Evolutionary conservation across 2,329 filamentous ascomycete genomes (phyloP).

Genomic region (Neopestalotiopsis rosae): DNA sequence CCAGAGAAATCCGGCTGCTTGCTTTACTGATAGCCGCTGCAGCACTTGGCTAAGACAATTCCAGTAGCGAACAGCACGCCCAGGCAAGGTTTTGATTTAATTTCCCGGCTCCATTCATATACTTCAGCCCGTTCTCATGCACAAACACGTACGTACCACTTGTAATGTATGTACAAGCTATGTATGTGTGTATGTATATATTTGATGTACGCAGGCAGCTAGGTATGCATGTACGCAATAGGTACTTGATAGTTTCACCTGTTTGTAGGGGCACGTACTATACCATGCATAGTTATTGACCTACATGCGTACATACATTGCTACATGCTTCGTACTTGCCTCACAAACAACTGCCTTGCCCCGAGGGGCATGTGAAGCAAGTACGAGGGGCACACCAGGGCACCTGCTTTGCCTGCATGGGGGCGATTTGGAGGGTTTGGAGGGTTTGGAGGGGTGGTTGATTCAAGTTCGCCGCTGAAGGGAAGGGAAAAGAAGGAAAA

Average conservation of each 20-base stretch:
- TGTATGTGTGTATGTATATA: not conserved
- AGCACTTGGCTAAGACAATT: not conserved
- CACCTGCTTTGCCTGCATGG: too few species aligned
- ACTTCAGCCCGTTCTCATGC: constrained; percentile 7
- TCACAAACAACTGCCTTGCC: too few species aligned
- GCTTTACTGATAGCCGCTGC: constrained; percentile 16
- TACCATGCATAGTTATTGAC: too few species aligned
- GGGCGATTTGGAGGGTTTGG: too few species aligned
- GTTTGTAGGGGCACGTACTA: too few species aligned
- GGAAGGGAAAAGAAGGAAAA: not conserved
- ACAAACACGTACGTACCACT: not conserved
- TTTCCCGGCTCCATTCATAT: constrained; percentile 7
- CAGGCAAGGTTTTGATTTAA: constrained; percentile 8
- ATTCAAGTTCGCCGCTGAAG: not conserved
- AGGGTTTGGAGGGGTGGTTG: not conserved
- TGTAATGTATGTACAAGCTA: not conserved
- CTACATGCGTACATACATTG: too few species aligned
- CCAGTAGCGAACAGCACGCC: not conserved
- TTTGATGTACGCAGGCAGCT: not conserved
- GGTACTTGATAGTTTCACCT: not conserved
- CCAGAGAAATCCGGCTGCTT: not conserved
- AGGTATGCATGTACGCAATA: too few species aligned
- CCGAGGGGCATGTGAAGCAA: too few species aligned
- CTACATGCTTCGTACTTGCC: too few species aligned
- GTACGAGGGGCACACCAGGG: too few species aligned